Base-by-base conservation (phyloP, 805 yeast species). In the Teunomyces tritomae region DNA sequence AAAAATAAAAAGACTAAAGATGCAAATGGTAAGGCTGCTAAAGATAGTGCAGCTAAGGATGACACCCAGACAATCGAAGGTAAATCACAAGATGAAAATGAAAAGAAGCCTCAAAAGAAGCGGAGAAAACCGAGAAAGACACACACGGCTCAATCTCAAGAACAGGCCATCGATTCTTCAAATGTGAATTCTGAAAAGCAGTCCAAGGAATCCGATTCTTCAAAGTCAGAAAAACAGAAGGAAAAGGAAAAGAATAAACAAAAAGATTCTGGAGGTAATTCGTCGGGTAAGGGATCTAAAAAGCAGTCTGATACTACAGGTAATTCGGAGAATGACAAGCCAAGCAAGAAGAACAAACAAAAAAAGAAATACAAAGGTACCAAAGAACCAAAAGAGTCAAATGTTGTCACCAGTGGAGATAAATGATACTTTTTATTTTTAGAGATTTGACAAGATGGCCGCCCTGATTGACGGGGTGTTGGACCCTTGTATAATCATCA, bases 1-100 rank as follows among this genome's bases (percentile, higher is more conserved):
- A 40, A 39, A 46, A 44, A 24, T 4, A 11, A 39, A 16, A 33
- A 53, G 44, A 39, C 44, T 30, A 40, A 47, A 35, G 46, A 47
- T 26, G 17, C 33, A 6, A 41, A 41, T 28, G 32, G 40, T 5
- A 5, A 13, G 8, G 16, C 29, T 37, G n/a, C 28, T 11, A 26
- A 26, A 11, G 40, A 37, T 3, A 17, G 11, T 16, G 11, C 26
- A 17, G 26, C 30, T 8, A 20, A 16, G 9, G 11, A 8, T n/a
- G 7, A 5, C 16, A n/a, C 11, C 40, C 16, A 26, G 24, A 30
- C 16, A 24, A 16, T 14, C 13, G 11, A 39, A 14, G 29, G 14
- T 3, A 24, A 20, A 28, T 14, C 39, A 5, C 28, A 34, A 8
- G 33, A 26, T 2, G 5, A 39, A 4, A 10, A 14, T 20, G 24